Evolutionary conservation across 1,284 basidiomycete genomes (phyloP).

Genomic region (Cryptococcus sp.): DNA sequence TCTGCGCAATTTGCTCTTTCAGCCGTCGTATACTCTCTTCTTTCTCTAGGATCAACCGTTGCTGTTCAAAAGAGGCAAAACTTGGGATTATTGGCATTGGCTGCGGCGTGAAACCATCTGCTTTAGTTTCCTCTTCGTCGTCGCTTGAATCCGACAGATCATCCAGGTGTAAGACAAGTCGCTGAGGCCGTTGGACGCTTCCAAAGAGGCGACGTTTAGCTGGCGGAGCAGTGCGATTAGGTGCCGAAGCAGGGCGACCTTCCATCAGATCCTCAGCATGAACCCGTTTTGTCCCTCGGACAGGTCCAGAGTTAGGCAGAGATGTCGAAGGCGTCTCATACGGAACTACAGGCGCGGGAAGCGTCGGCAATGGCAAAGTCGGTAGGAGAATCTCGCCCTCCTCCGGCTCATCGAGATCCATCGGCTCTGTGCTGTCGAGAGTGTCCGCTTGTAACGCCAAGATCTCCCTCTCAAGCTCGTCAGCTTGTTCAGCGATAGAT

Average conservation of each 20-base stretch:
- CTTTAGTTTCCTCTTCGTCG: conserved; percentile 17
- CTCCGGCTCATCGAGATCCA: conserved; percentile 37
- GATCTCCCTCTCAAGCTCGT: conserved; percentile 36
- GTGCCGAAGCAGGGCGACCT: conserved; percentile 22
- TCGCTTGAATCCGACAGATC: conserved; percentile 25
- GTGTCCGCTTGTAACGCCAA: conserved; percentile 18
- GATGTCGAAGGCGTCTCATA: conserved; percentile 10
- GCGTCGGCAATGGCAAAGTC: neutral
- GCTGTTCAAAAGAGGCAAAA: conserved; percentile 13
- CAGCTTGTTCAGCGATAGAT: conserved; percentile 33
- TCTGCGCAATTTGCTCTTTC: conserved; percentile 39
- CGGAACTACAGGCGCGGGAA: conserved; percentile 2
- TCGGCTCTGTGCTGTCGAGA: conserved; percentile 13
- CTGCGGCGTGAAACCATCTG: conserved; percentile 1
- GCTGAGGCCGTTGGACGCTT: conserved; percentile 18
- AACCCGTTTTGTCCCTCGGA: conserved; percentile 37
- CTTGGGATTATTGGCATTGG: neutral
- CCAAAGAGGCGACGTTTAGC: conserved; percentile 31
- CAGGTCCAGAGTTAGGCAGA: conserved; percentile 2
- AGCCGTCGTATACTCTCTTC: conserved; percentile 36
- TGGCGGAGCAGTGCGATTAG: conserved; percentile 11
- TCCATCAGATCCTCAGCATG: conserved; percentile 47
- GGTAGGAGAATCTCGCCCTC: conserved; percentile 41
- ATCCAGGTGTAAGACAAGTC: conserved; percentile 32
- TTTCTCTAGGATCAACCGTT: conserved; percentile 31